Conservation (phyloP, 2,329 filamentous ascomycete species). For the Hypoxylon sp. region DNA sequence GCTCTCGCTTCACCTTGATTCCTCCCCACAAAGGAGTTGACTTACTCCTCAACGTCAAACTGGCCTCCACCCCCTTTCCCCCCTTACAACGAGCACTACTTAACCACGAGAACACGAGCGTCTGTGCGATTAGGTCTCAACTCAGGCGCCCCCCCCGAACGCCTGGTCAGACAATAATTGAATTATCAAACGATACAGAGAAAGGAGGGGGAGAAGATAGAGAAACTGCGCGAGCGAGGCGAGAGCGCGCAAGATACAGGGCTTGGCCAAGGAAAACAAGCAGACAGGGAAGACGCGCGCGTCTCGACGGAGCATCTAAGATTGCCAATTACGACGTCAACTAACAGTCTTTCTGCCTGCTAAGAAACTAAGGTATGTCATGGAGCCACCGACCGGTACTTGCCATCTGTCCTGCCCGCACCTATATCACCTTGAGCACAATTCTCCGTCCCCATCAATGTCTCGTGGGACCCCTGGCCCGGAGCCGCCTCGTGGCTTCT, state of each 20-base stretch:
- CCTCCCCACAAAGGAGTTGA: slow-evolving; percentile 26
- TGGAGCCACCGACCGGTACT: slow-evolving; percentile 19
- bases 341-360: slow-evolving; percentile 24
- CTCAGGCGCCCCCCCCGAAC: slow-evolving; percentile 17
- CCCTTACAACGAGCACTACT: slow-evolving; percentile 23
- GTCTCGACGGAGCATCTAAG: slow-evolving; percentile 45
- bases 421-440: slow-evolving; percentile 15
- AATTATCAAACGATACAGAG: slow-evolving; percentile 7
- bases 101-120: slow-evolving; percentile 27
- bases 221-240: slow-evolving; percentile 5
- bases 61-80: slow-evolving; percentile 37
- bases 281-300: slow-evolving; percentile 30
- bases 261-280: slow-evolving; percentile 8
- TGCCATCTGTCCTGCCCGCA: slow-evolving; percentile 23
- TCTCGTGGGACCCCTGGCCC: slow-evolving; percentile 37
- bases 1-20: slow-evolving; percentile 18
- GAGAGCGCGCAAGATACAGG: slow-evolving; percentile 1
- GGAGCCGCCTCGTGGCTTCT: slow-evolving; percentile 33
- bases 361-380: slow-evolving; percentile 37
- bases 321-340: slow-evolving; percentile 42
- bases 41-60: slow-evolving; percentile 31
- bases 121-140: slow-evolving; percentile 32
- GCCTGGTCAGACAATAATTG: not conserved
- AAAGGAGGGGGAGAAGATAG: slow-evolving; percentile 6
- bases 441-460: slow-evolving; percentile 25